Evolutionary conservation across 1,139 yeast species (phyloP).

Genomic region (Hanseniaspora gamundiae): DNA sequence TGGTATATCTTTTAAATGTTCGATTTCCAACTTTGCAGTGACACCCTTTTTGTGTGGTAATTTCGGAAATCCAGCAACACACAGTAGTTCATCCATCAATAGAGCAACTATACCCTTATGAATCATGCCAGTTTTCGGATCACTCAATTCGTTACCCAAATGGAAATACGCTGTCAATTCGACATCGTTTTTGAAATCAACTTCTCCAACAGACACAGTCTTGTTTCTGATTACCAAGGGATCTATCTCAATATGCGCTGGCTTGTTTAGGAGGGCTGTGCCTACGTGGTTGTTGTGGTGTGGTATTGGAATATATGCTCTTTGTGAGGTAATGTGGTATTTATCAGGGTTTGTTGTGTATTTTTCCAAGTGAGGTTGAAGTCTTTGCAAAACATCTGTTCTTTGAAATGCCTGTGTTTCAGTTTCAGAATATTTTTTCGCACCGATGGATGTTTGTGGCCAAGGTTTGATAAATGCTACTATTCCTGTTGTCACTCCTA

Average conservation of each 20-base stretch:
- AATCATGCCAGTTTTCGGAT: conserved; percentile 46
- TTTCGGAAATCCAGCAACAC: conserved; percentile 74
- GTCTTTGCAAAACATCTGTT: conserved; percentile 15
- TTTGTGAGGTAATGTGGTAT: conserved; percentile 10
- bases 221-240: conserved; percentile 27
- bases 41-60: conserved; percentile 87
- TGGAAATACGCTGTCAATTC: conserved; percentile 53
- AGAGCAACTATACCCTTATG: conserved; percentile 86
- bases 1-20: conserved; percentile 53
- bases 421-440: neutral
- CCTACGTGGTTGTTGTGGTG: conserved; percentile 55
- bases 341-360: neutral
- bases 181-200: conserved; percentile 31
- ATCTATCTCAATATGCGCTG: conserved; percentile 49
- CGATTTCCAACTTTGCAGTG: conserved; percentile 63
- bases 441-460: conserved; percentile 15
- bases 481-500: conserved; percentile 21
- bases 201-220: conserved; percentile 30
- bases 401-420: conserved; percentile 15
- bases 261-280: conserved; percentile 54
- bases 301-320: conserved; percentile 41
- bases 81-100: conserved; percentile 73
- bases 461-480: conserved; percentile 20
- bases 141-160: conserved; percentile 51
- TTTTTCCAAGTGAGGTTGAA: conserved; percentile 7